Conservation (phyloP, 139 green algal species). For the Medakamo hakoo region DNA sequence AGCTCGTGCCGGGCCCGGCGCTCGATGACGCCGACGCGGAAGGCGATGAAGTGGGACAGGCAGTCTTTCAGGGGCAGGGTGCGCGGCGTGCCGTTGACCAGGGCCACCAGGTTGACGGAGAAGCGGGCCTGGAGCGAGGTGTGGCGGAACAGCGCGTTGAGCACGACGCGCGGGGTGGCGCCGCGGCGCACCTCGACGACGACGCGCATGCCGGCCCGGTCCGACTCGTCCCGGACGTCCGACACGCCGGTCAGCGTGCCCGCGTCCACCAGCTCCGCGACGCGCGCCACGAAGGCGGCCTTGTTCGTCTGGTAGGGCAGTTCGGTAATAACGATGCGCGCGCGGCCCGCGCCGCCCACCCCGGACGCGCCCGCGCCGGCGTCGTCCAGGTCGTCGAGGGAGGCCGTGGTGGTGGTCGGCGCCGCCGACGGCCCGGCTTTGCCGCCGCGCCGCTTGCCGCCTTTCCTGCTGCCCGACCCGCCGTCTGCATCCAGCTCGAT, state of each 20-base stretch:
- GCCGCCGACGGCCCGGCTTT: neutral
- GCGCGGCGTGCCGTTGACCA: conserved; percentile 39
- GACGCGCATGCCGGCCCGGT: conserved; percentile 72
- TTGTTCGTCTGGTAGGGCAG: conserved; percentile 88
- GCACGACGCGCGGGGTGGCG: conserved; percentile 30
- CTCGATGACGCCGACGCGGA: conserved; percentile 41
- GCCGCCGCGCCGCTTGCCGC: neutral
- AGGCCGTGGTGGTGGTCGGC: neutral
- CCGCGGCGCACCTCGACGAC: conserved; percentile 64
- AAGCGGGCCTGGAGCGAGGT: conserved; percentile 66
- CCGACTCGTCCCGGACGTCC: conserved; percentile 88
- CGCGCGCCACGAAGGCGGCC: conserved; percentile 28
- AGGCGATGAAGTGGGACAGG: conserved; percentile 64
- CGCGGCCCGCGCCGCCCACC: conserved; percentile 9
- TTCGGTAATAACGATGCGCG: conserved; percentile 70
- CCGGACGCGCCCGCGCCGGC: neutral
- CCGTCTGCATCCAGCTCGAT: conserved; percentile 37
- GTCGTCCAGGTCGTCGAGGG: neutral
- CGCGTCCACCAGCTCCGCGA: conserved; percentile 73
- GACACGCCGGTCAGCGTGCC: conserved; percentile 47
- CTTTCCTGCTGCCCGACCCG: neutral
- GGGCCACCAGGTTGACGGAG: conserved; percentile 62
- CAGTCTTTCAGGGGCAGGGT: conserved; percentile 49
- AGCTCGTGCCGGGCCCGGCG: conserved; percentile 38
- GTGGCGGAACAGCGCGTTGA: conserved; percentile 66